Evolutionary conservation across 768 basidiomycete genomes (phyloP).

Genomic region (Podaxis carcinomalis): DNA sequence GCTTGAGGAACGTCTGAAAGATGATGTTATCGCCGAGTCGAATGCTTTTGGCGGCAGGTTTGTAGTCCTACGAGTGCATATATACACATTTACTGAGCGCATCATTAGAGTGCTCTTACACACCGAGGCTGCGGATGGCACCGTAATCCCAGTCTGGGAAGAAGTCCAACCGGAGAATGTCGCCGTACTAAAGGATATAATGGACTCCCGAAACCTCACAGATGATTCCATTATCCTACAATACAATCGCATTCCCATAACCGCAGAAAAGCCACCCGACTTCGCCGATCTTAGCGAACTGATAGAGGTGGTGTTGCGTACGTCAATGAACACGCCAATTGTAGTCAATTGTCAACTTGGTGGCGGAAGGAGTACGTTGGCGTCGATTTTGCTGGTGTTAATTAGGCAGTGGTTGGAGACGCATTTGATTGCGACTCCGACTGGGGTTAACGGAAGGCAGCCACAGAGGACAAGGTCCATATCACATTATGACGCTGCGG

Average conservation of each 20-base stretch:
- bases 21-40: conserved; percentile 84
- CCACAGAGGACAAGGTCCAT: conserved; percentile 42
- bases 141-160: conserved; percentile 94
- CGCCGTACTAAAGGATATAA: conserved; percentile 82
- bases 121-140: conserved; percentile 81
- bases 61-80: neutral
- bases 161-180: conserved; percentile 71
- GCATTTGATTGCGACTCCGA: conserved; percentile 32
- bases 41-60: conserved; percentile 81
- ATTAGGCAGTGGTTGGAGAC: conserved; percentile 79
- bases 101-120: conserved; percentile 75
- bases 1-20: conserved; percentile 83
- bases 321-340: conserved; percentile 69
- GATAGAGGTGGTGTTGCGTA: conserved; percentile 72
- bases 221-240: conserved; percentile 58
- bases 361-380: conserved; percentile 84
- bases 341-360: conserved; percentile 96
- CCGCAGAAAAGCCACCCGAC: conserved; percentile 81
- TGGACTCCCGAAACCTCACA: conserved; percentile 51
- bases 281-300: conserved; percentile 71
- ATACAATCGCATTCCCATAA: conserved; percentile 88
- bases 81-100: neutral
- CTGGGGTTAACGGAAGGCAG: conserved; percentile 18
- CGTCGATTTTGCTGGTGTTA: conserved; percentile 81
- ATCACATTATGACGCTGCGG: conserved; percentile 24